phyloP scores from a whole-genome alignment of 441 rosid genomes.

The Bruguiera hainesii region DNA sequence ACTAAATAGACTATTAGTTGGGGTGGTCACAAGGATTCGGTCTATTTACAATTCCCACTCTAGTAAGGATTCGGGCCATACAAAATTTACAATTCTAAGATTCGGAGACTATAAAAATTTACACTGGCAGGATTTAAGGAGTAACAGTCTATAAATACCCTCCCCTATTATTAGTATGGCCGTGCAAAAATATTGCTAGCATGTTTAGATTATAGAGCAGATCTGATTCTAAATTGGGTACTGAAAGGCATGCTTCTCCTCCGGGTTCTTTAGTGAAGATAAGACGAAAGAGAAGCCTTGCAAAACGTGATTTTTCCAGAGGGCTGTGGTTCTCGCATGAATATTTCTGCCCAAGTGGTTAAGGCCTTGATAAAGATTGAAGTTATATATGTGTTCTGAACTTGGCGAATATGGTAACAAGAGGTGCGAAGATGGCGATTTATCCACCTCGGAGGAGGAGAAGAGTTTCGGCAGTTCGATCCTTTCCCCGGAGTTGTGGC shows the following conservation, averaged over 20 bases:
- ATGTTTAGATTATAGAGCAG: not conserved
- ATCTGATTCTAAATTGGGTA: not conserved
- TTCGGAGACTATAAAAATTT: too few relatives aligned
- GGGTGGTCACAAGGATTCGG: too few relatives aligned
- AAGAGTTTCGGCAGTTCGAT: constrained; percentile 11
- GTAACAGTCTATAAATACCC: too few relatives aligned
- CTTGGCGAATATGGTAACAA: too few relatives aligned
- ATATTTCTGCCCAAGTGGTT: not conserved
- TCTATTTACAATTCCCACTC: too few relatives aligned
- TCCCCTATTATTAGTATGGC: too few relatives aligned
- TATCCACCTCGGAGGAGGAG: constrained; percentile 10
- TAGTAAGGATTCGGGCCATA: too few relatives aligned
- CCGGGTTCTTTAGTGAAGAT: not conserved
- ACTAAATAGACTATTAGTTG: too few relatives aligned
- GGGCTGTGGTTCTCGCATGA: constrained; percentile 12
- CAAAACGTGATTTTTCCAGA: constrained; percentile 20
- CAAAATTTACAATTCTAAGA: too few relatives aligned
- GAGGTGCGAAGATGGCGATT: not conserved
- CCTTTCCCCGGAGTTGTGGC: constrained; percentile 27
- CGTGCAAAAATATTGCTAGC: too few relatives aligned
- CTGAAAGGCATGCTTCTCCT: constrained; percentile 3
- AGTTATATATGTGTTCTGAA: not conserved
- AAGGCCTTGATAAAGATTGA: not conserved
- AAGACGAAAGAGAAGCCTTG: not conserved
- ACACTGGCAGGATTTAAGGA: too few relatives aligned